A percentile compares a stretch with the other conserved stretches of the same genome.
phyloP scores from a whole-genome alignment of 176 grass and related monocot species.

The Oryza coarctata region DNA sequence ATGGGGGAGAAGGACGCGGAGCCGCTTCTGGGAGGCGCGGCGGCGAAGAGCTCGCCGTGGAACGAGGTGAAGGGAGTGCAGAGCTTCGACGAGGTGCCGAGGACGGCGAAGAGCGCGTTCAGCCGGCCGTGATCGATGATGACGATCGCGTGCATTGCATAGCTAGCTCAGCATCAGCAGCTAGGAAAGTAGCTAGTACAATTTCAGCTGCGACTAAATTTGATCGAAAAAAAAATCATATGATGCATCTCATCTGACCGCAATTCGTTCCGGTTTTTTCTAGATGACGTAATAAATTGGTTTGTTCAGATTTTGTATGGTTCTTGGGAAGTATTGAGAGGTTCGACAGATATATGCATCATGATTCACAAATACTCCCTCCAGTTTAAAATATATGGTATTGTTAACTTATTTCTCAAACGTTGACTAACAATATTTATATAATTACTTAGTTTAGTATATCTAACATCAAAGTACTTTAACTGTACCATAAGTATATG shows the following conservation, averaged over 20 bases:
- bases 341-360: no score
- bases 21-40: constrained; percentile 30
- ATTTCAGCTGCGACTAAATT: background rate
- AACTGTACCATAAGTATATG: no score
- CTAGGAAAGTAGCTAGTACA: background rate
- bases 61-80: constrained; percentile 26
- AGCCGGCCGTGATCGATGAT: constrained; percentile 5
- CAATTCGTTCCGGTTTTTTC: background rate
- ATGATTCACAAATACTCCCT: no score
- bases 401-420: no score
- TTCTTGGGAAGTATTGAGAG: background rate
- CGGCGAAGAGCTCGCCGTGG: constrained; percentile 21
- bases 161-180: constrained; percentile 20
- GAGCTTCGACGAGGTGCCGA: constrained; percentile 48
- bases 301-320: background rate
- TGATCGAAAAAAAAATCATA: background rate
- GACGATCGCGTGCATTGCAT: background rate
- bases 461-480: no score
- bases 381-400: no score
- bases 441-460: no score
- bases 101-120: constrained; percentile 53
- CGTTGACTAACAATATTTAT: no score
- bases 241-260: background rate
- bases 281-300: background rate
- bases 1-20: constrained; percentile 45